Evolutionary conservation across 345 rosid genomes (phyloP), one percentile per base, ranked within the genome.

Genomic region (Lepidium didymum): DNA sequence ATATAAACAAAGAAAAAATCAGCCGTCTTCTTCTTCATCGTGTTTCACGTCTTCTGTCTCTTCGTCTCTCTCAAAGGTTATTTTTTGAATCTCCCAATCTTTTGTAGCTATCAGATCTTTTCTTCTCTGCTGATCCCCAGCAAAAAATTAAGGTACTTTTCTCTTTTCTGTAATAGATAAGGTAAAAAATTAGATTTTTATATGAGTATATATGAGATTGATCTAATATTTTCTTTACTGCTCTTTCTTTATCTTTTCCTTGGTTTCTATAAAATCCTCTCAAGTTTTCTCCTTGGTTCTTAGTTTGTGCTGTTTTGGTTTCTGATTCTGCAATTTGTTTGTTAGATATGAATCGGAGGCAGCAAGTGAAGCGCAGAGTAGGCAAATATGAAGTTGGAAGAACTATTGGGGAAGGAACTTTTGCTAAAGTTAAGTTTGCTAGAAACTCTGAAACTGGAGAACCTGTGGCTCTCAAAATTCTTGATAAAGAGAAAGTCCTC

Each of bases 391-490:
- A 94, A 59, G 83, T 94, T 51, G 99, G 99, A 57, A 84, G 99
- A 80, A 94, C 97, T 14, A 89, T 94, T 66, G 99, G 99, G 0
- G 99, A 94, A 68, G 97, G 99, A 52, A 82, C 99, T 52, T 94
- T 94, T 81, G 99, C 97, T 4, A 94, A 94, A 81, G 97, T 94
- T 41, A 94, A 87, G 85, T 94, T 87, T 76, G 99, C 97, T 1
- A 84, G 88, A 65, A 94, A 91, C 67, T 89, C 95, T 5, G 86
- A 88, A 77, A 94, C 92, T 0, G 90, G 91, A 16, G 90, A 88
- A 15, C 79, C 86, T 11, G 99, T 94, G 19, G 97, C 99, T 63
- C 80, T 94, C 70, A 94, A 94, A 87, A 89, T 94, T 64, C 94
- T 94, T 33, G 99, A 94, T 76, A 91, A 87, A 77, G 97, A 94